Conservation (phyloP, 2,329 filamentous ascomycete species). For the Periconia sp. region DNA sequence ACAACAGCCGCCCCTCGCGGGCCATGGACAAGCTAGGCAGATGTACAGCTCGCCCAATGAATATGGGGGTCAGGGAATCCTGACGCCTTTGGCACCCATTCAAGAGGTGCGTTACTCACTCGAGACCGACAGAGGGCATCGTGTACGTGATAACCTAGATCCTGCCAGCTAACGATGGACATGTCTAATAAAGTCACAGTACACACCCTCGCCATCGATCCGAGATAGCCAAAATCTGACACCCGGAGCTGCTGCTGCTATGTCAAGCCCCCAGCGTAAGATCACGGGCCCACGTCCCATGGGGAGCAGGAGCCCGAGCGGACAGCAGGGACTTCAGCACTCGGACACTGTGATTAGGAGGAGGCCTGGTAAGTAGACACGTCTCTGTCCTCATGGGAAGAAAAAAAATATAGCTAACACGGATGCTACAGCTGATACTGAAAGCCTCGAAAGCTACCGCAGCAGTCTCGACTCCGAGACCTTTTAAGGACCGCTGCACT, state of each 20-base stretch:
- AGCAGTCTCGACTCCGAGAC: conserved; percentile 41
- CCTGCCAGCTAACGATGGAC: not conserved
- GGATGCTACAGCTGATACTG: conserved; percentile 23
- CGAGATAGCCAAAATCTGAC: conserved; percentile 24
- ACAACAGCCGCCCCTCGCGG: conserved; percentile 44
- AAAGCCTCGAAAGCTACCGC: conserved; percentile 36
- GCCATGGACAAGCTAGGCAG: conserved; percentile 40
- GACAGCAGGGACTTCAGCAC: conserved; percentile 30
- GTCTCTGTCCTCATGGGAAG: not conserved
- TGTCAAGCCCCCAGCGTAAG: conserved; percentile 43
- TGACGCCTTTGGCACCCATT: conserved; percentile 52
- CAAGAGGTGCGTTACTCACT: conserved; percentile 54
- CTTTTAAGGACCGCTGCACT: conserved; percentile 22
- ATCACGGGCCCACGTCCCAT: conserved; percentile 54
- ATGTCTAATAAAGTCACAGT: conserved; percentile 19
- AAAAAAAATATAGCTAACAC: not conserved
- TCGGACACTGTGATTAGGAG: conserved; percentile 39
- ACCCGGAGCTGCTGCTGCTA: conserved; percentile 17
- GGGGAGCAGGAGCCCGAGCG: conserved; percentile 52
- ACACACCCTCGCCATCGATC: conserved; percentile 36
- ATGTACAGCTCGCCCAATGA: conserved; percentile 43
- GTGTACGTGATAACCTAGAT: conserved; percentile 16
- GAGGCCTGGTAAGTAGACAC: conserved; percentile 36
- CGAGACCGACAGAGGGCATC: conserved; percentile 47
- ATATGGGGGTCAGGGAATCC: conserved; percentile 38